A percentile compares a stretch with the other conserved stretches of the same genome.
Conservation (phyloP, 2,329 filamentous ascomycete species). For the Corynespora cassiicola region DNA sequence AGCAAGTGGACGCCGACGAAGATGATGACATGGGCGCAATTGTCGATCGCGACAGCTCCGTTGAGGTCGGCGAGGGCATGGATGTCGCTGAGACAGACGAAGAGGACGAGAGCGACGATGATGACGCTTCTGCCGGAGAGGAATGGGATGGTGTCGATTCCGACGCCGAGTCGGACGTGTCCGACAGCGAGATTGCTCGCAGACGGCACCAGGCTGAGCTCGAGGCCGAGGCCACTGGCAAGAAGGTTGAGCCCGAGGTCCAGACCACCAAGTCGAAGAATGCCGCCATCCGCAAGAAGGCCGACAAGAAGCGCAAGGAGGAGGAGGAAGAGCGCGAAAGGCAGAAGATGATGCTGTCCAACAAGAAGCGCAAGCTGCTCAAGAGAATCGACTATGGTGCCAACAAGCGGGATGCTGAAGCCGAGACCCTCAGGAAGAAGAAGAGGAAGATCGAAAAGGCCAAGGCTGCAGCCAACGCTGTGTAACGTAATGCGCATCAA, state of each 20-base stretch:
- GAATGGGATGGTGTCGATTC: constrained; percentile 58
- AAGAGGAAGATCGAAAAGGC: constrained; percentile 82
- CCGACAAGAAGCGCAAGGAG: constrained; percentile 64
- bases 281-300: constrained; percentile 71
- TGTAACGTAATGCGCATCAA: constrained; percentile 24
- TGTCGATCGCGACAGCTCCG: constrained; percentile 47
- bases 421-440: constrained; percentile 86
- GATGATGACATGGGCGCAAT: constrained; percentile 35
- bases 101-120: constrained; percentile 52
- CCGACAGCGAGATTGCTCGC: constrained; percentile 65
- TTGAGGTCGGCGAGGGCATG: constrained; percentile 58
- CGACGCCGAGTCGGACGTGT: constrained; percentile 53
- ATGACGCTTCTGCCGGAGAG: constrained; percentile 30
- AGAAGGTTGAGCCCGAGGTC: constrained; percentile 49
- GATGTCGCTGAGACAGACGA: constrained; percentile 55
- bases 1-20: constrained; percentile 49
- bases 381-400: constrained; percentile 98
- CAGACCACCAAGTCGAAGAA: constrained; percentile 63
- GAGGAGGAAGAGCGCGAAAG: constrained; percentile 90
- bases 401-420: constrained; percentile 89
- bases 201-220: constrained; percentile 85
- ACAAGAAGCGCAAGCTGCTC: constrained; percentile 96
- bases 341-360: constrained; percentile 97
- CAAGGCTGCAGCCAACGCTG: constrained; percentile 38
- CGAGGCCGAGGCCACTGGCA: constrained; percentile 86